Evolutionary conservation across 345 rosid species (phyloP), one percentile per base, ranked within the genome.

Genomic region (Lumnitzera racemosa): DNA sequence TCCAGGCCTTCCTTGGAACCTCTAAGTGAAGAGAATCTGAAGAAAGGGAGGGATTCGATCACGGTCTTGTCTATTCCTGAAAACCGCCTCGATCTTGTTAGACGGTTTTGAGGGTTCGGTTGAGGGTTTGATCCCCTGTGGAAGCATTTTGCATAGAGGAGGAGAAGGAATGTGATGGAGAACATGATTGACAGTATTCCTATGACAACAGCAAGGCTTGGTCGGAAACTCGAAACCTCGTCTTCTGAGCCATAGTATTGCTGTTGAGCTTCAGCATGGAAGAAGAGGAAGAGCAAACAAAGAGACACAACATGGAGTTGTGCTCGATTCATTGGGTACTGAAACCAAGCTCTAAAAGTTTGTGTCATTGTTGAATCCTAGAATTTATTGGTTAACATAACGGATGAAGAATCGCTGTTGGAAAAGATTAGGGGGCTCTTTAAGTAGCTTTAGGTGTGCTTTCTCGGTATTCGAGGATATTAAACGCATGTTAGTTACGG

Each of bases 11-110:
- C 79, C 49, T 80, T 85, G 0, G 85, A 77, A 24, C 98, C 98
- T 69, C 61, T 80, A 15, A 92, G 83, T 2, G 91, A 76, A 0
- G 96, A 83, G 83, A 89, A 92, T 58, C 73, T 71, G 68, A 92
- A 92, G 80, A 92, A 82, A 61, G 98, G 98, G 31, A 92, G 96
- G 0, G 96, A 83, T 57, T 89, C 88, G 0, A 92, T 76, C 12
- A 80, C 88, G 0, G 82, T 73, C 70, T 87, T 81, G 62, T 92
- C 94, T 11, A 92, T 78, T 17, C 98, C 98, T 0, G 98, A 89
- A 62, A 82, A 82, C 47, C 82, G 70, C 5, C 77, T 77, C 12
- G 74, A 59, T 49, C 55, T 47, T 15, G 75, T 23, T 87, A 83
- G 2, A 77, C 64, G 3, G 41, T 66, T 2, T 69, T 67, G 12